phyloP scores from a whole-genome alignment of 768 basidiomycete genomes.

The Podaxis sp. region DNA sequence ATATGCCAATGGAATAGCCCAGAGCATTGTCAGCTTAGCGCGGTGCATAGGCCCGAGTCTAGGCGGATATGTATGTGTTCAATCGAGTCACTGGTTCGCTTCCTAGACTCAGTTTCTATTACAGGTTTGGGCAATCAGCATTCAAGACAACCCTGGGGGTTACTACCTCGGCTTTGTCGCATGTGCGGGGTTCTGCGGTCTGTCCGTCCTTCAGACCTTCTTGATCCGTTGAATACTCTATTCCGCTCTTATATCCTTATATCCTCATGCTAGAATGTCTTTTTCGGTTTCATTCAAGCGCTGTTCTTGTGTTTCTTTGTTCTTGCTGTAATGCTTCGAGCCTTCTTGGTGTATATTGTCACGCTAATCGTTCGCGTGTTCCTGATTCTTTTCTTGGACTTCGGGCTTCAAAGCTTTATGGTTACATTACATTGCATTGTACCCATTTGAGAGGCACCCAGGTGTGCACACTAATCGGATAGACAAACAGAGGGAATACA shows the following conservation, averaged over 20 bases:
- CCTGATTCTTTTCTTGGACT: not conserved
- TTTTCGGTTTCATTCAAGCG: not conserved
- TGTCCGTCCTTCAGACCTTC: conserved; percentile 71
- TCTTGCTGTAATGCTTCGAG: not conserved
- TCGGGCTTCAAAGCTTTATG: not conserved
- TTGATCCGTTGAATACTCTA: conserved; percentile 56
- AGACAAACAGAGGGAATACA: not conserved
- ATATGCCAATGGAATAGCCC: conserved; percentile 93
- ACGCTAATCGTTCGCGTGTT: not conserved
- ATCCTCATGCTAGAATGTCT: conserved; percentile 12
- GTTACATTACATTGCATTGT: not conserved
- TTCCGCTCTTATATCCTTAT: not conserved
- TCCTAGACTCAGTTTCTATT: conserved; percentile 17
- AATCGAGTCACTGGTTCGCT: not conserved
- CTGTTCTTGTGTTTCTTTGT: not conserved
- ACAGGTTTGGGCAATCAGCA: conserved; percentile 75
- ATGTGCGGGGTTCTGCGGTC: conserved; percentile 58
- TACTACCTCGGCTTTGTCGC: conserved; percentile 75
- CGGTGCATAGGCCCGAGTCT: conserved; percentile 87
- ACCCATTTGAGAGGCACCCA: not conserved
- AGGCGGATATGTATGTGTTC: conserved; percentile 69
- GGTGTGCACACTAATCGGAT: not conserved
- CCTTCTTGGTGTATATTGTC: not conserved
- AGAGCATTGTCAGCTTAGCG: conserved; percentile 92
- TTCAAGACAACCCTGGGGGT: conserved; percentile 65